Evolutionary conservation across 179 eudicot genomes (phyloP).

Genomic region (Actinidia chinensis): DNA sequence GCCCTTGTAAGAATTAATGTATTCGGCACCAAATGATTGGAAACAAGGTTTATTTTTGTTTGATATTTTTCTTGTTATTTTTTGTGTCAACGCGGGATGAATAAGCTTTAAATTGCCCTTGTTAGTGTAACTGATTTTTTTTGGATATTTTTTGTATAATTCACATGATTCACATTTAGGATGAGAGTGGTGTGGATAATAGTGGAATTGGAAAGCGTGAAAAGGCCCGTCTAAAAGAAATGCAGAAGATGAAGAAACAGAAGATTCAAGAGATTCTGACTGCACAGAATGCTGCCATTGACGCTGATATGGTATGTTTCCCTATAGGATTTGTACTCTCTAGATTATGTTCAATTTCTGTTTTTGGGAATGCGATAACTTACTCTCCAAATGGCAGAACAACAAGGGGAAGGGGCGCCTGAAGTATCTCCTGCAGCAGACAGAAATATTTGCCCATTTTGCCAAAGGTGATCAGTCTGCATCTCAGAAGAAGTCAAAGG

Average conservation of each 20-base stretch:
- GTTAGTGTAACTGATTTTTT: neutral
- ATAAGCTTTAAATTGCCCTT: neutral
- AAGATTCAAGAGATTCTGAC: slow-evolving; percentile 85
- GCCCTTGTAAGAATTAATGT: neutral
- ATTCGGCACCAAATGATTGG: neutral
- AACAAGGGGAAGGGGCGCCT: slow-evolving; percentile 89
- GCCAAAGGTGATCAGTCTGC: slow-evolving; percentile 82
- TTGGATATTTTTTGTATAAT: neutral
- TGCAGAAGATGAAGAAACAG: slow-evolving; percentile 81
- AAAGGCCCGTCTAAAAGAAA: slow-evolving; percentile 68
- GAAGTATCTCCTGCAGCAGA: slow-evolving; percentile 89
- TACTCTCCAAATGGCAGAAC: slow-evolving; percentile 48
- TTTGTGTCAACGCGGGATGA: neutral
- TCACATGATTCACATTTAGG: slow-evolving; percentile 35
- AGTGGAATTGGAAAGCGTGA: slow-evolving; percentile 69
- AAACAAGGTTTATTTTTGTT: neutral
- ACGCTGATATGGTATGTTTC: slow-evolving; percentile 75
- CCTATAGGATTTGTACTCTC: neutral
- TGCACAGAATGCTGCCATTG: slow-evolving; percentile 81
- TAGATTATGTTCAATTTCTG: neutral
- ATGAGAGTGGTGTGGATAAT: slow-evolving; percentile 39
- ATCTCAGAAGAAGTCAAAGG: slow-evolving; percentile 64
- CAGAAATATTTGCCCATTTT: slow-evolving; percentile 95
- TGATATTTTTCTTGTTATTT: neutral
- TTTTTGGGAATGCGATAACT: slow-evolving; percentile 10